Evolutionary conservation across 768 basidiomycete genomes (phyloP), one percentile per base, ranked within the genome.

Genomic region (Mycena galericulata): DNA sequence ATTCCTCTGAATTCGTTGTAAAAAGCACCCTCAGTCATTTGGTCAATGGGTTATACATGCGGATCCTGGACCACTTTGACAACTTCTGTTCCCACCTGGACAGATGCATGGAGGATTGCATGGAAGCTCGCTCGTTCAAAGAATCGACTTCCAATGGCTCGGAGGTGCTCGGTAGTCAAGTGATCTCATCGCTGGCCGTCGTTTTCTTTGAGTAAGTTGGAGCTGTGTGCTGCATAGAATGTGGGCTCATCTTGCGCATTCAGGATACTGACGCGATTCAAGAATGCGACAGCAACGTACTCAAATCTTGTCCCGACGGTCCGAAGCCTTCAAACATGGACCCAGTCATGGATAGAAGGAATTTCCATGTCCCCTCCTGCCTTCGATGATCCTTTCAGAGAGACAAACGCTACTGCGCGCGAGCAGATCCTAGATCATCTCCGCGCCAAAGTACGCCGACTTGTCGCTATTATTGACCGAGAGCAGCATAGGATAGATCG

Each of bases 1-100:
- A 88, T 43, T 83, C 90, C 0, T 90, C 90, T 11, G 85, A 88
- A 22, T 84, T 85, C 53, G 84, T 91, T 9, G 73, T 90, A 41
- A 88, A 88, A 75, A 89, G 87, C 67, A 89, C 86, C 1, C 69
- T 89, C 27, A 79, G 76, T 20, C 83, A 84, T 45, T 76, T 81
- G 38, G 83, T 85, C 43, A 90, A 90, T 58, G 79, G 79, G 1
- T 78, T 89, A 6, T 88, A 87, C 65, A 78, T 77, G 36, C 77
- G 79, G 10, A 69, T 90, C 26, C 68, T 88, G 26, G 79, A 85
- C 40, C 84, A 89, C 59, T 77, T 88, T 49, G 79, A 82, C 2
- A 73, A 70, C 38, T 82, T 89, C 53, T 79, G 79, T 20, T 70
- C 76, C 20, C 76, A 78, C 9, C 75, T 90, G 15, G 80, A 83